phyloP scores from a whole-genome alignment of 768 basidiomycete species.

The Suillus plorans region DNA sequence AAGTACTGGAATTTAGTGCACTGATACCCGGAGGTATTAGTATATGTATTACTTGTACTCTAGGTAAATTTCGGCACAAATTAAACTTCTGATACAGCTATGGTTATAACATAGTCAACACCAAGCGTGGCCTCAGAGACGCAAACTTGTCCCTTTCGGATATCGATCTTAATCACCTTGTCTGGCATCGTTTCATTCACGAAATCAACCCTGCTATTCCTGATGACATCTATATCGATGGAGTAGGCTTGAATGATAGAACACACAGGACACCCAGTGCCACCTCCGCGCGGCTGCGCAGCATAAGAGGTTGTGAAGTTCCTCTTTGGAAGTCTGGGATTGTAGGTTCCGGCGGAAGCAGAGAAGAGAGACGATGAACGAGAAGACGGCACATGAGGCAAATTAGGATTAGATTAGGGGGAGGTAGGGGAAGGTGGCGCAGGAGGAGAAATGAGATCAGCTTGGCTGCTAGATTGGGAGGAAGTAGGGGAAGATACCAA shows the following conservation, averaged over 20 bases:
- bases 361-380: no score
- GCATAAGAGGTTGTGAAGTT: no score
- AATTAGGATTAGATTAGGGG: no score
- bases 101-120: neutral
- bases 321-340: neutral
- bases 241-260: neutral
- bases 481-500: no score
- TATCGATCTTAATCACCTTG: neutral
- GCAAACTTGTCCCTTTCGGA: neutral
- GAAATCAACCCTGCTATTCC: neutral
- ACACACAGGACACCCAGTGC: constrained; percentile 5
- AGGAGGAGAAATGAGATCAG: no score
- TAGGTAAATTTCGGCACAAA: neutral
- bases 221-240: neutral
- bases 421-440: neutral
- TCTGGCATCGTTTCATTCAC: neutral
- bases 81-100: neutral
- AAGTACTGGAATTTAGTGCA: no score
- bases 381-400: no score
- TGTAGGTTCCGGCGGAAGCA: neutral
- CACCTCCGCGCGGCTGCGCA: neutral
- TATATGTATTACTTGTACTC: neutral
- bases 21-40: no score
- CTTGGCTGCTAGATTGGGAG: no score
- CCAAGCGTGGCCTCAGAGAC: neutral